Base-by-base conservation (phyloP, 768 basidiomycete genomes). In the Termitomyces sp. region DNA sequence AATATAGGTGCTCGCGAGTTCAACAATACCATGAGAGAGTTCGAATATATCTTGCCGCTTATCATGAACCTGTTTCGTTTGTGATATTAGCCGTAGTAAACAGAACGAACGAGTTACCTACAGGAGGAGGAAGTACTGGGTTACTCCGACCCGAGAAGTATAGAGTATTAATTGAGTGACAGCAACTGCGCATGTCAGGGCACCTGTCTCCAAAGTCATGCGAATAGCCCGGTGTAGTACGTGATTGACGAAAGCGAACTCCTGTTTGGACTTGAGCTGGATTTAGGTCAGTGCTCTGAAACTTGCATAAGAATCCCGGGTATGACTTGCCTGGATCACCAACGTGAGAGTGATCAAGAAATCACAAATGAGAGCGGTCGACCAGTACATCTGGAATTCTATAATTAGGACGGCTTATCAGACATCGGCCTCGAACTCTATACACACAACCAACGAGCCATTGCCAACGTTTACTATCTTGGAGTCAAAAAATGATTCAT, bases 141-240 rank as follows among this genome's bases (percentile, higher is more conserved):
- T n/a, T n/a, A 2, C n/a, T n/a, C n/a, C 16, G 17, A 9, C 3
- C 1, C 2, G 23, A 12, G 2, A 34, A n/a, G 3, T 23, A 12
- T 5, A 56, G 12, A 56, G 11, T 10, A 34, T 4, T 16, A 56
- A n/a, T 31, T 49, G 16, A 2, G 25, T 23, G 21, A 42, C 29
- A 6, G 47, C 32, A 16, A 43, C 32, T 2, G n/a, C 21, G 29
- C 34, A 49, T 2, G 55, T 50, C 27, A 56, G 5, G 23, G 4
- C 40, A 23, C 55, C 55, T 27, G 55, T 56, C 16, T 56, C 55
- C 31, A 49, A 17, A 21, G 46, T 19, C 55, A 56, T 41, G 21
- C 55, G 38, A 19, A 29, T 49, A n/a, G 46, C 47, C 23, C 47
- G 55, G 31, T 56, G 47, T 16, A 49, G 7, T 14, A 43, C 38